Base-by-base conservation (phyloP, 495 filamentous ascomycete species). In the Copromyces sp. region DNA sequence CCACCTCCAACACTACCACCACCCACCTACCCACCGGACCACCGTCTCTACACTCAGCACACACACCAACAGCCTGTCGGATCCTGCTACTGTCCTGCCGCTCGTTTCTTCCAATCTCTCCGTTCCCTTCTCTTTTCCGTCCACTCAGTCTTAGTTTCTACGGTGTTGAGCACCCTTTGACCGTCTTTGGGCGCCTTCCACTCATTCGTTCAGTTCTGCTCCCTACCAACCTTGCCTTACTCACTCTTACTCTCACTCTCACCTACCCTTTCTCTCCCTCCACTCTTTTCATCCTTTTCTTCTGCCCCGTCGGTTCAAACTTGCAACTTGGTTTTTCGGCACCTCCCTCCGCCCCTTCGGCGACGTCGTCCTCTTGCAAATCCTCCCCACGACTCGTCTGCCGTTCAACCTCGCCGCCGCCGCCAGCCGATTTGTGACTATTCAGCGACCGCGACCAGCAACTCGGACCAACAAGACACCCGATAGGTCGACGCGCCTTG, bases 301-400 rank as follows among this genome's bases (percentile, higher is more conserved):
- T 53, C 24, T 42, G 73, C 71, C 68, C 65, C 59, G 72, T 71
- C 75, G 72, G 77, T 78, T 24, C 35, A 65, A 24, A 65, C 37
- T 35, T 16, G 53, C 53, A 35, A 35, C 53, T 65, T 9, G 53
- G 53, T 35, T 35, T 65, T 65, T 35, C 29, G 53, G 53, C 53
- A 65, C 24, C 24, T 24, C 24, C 70, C 72, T 53, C 53, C 42
- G 74, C 70, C 59, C 73, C 71, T 40, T 73, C 74, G 75, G 71
- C 80, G 79, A 80, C 78, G 80, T 80, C 78, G 78, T 75, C 72
- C 75, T 35, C 71, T 69, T 69, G 68, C 69, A 78, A 72, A 73
- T 68, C 73, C 40, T 70, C 53, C 29, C 53, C 75, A 75, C 80
- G 80, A 80, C 80, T 78, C 76, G 78, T 72, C 77, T 71, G 45